A percentile compares a stretch with the other conserved stretches of the same genome.
Conservation (phyloP, 1,139 yeast species). For the Nakaseomyces delphensis region DNA sequence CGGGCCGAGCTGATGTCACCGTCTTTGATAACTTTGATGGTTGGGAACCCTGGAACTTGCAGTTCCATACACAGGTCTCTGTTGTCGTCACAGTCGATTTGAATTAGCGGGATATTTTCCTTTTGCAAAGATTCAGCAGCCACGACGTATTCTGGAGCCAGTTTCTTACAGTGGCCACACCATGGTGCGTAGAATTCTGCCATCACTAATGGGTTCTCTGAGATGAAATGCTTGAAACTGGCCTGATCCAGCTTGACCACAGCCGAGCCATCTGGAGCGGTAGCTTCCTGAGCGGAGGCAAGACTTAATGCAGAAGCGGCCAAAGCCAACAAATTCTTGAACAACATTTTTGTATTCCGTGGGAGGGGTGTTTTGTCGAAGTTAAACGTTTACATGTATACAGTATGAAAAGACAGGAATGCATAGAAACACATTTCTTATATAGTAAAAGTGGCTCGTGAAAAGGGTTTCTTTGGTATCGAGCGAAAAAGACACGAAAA, state of each 20-base stretch:
- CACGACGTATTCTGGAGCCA: constrained; percentile 81
- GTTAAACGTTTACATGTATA: too few species aligned
- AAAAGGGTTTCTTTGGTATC: too few species aligned
- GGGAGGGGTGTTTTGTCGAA: too few species aligned
- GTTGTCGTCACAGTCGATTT: constrained; percentile 87
- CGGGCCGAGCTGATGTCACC: constrained; percentile 37
- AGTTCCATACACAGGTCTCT: constrained; percentile 67
- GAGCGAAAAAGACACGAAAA: too few species aligned
- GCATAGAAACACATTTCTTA: too few species aligned
- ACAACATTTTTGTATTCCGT: neutral
- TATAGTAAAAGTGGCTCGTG: too few species aligned
- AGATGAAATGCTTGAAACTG: constrained; percentile 56
- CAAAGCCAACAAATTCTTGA: constrained; percentile 10
- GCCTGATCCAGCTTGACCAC: constrained; percentile 68
- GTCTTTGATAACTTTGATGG: constrained; percentile 77
- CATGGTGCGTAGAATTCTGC: constrained; percentile 98
- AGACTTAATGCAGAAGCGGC: constrained; percentile 11
- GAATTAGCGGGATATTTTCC: constrained; percentile 69
- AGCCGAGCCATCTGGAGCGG: constrained; percentile 75
- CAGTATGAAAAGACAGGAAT: neutral
- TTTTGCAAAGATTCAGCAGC: constrained; percentile 74
- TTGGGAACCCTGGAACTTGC: constrained; percentile 85
- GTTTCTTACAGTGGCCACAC: constrained; percentile 97
- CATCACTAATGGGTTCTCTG: constrained; percentile 67
- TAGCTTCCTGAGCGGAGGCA: constrained; percentile 39